Conservation (phyloP, 2,329 filamentous ascomycete species). For the Akanthomyces muscarius region DNA sequence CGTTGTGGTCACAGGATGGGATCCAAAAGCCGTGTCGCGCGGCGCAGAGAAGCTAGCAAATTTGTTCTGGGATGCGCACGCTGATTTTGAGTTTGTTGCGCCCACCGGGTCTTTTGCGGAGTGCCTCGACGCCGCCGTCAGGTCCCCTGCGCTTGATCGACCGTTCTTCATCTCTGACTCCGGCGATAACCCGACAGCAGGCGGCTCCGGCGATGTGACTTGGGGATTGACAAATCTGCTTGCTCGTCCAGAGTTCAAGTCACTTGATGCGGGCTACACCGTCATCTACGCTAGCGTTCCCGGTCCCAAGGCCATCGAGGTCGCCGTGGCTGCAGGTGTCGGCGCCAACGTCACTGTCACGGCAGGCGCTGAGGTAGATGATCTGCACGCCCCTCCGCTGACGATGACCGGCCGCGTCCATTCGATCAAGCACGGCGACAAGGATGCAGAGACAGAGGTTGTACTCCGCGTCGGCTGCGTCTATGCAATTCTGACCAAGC, state of each 20-base stretch:
- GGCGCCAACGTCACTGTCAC: constrained; percentile 47
- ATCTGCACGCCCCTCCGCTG: constrained; percentile 44
- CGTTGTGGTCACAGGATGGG: constrained; percentile 50
- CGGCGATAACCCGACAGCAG: constrained; percentile 53
- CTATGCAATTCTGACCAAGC: constrained; percentile 47
- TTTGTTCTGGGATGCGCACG: constrained; percentile 44
- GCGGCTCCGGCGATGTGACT: constrained; percentile 50
- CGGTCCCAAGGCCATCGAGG: constrained; percentile 39
- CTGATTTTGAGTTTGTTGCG: constrained; percentile 49
- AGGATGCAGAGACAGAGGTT: constrained; percentile 43
- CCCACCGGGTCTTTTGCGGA: constrained; percentile 44
- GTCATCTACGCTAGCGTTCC: constrained; percentile 53
- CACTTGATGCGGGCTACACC: constrained; percentile 29
- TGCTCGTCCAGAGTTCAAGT: constrained; percentile 40
- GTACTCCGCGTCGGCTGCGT: constrained; percentile 48
- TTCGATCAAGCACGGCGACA: constrained; percentile 47
- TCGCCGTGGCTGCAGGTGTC: constrained; percentile 41
- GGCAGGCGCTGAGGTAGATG: constrained; percentile 46
- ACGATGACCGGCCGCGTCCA: constrained; percentile 49
- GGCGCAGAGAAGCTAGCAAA: constrained; percentile 43
- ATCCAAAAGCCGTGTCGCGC: constrained; percentile 31
- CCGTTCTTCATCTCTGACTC: constrained; percentile 54
- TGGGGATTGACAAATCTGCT: constrained; percentile 47
- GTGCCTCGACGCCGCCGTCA: constrained; percentile 44
- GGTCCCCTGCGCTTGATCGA: constrained; percentile 29